Evolutionary conservation across 2,329 filamentous ascomycete genomes (phyloP), one percentile per base, ranked within the genome.

Genomic region (Penicillium sp.): DNA sequence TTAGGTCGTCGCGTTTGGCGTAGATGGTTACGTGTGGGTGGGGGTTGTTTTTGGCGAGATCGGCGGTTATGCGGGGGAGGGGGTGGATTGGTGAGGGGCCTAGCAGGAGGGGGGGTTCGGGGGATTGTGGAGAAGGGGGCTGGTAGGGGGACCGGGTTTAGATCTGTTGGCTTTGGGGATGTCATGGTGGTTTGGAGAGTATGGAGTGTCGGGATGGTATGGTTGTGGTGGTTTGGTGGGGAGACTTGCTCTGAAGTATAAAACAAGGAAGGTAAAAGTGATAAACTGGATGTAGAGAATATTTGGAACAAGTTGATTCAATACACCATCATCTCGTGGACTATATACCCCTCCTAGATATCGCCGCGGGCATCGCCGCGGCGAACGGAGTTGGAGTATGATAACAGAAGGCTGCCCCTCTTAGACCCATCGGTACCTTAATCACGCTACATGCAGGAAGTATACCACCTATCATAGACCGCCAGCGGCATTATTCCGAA

Each of bases 1-100:
- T 89, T 68, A 86, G 85, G 74, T 90, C 88, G 63, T 90, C 88
- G 50, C 88, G 82, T 74, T 90, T 90, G 53, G 88, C 87, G 69
- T 85, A 90, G 61, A 90, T 82, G 21, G 81, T 78, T 41, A 88
- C 83, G 64, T 81, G 81, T 31, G 81, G 53, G 21, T 58, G 50
- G 10, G 56, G 41, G 36, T 49, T 58, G 36, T 59, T 25, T 21
- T 43, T 81, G 49, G 83, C 82, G 6, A 89, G 80, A 25, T 83
- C 84, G 53, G 79, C 71, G 33, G 85, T 86, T 68, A 89, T 88
- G 61, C 86, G 82, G 54, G 86, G 84, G 36, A 91, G 82, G 51
- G 79, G 73, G 69, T 90, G 86, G 67, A 90, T 87, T 31, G 87
- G 87, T 0, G 87, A 89, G 17, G 86, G 84, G 0, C 85, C 86